Evolutionary conservation across 495 filamentous ascomycete species (phyloP).

Genomic region (Penicillium atrosanguineum): DNA sequence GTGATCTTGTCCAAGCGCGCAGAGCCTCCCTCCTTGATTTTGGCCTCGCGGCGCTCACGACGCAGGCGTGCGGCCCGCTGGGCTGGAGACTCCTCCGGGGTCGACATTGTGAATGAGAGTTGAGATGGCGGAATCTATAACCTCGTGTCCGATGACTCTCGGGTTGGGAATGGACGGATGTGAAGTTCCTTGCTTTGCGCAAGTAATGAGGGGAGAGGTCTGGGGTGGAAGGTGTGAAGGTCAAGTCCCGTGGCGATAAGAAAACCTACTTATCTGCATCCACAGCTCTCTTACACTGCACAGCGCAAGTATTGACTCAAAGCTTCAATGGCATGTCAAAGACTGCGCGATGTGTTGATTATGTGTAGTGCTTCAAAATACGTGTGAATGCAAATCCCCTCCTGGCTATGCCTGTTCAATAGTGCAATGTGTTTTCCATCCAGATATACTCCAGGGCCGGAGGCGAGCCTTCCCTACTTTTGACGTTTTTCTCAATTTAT

Average conservation of each 20-base stretch:
- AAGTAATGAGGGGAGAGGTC: conserved; percentile 1
- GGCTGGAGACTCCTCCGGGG: conserved; percentile 52
- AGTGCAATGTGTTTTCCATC: too few species aligned
- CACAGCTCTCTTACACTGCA: neutral
- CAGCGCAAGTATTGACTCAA: neutral
- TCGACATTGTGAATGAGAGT: conserved; percentile 25
- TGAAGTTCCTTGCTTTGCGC: neutral
- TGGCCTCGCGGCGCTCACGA: conserved; percentile 86
- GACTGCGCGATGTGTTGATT: too few species aligned
- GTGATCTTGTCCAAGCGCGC: conserved; percentile 83
- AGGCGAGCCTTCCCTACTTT: too few species aligned
- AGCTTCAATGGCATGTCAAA: neutral
- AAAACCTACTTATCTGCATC: neutral
- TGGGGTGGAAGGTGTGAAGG: conserved; percentile 2
- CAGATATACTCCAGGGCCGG: too few species aligned
- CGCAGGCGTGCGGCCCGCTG: conserved; percentile 77
- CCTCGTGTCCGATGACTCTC: neutral
- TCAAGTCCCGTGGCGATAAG: conserved; percentile 16
- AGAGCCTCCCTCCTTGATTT: conserved; percentile 78
- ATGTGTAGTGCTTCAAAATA: too few species aligned
- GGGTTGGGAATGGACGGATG: neutral
- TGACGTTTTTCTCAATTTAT: too few species aligned
- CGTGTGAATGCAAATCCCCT: too few species aligned
- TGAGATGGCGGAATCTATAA: neutral
- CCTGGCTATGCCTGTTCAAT: too few species aligned